Base-by-base conservation (phyloP, 2,329 filamentous ascomycete species). In the Coniochaeta prunicola region DNA sequence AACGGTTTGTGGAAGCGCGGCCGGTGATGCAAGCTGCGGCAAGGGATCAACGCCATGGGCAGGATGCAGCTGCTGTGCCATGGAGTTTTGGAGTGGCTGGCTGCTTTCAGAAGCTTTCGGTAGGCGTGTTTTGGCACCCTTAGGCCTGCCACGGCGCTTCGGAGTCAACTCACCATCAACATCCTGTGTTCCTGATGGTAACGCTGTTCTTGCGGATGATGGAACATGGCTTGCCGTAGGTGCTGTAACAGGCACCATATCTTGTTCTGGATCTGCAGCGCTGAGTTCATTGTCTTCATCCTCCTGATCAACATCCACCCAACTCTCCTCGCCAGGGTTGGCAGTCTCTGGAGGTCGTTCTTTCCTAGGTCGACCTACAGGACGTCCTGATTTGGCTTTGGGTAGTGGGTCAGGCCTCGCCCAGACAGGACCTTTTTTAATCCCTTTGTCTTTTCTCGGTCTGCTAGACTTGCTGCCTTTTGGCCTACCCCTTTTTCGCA, bases 391-490 rank as follows among this genome's bases (percentile, higher is more conserved):
- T 30, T 50, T 28, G 59, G 24, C 17, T 55, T 45, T 50, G 59
- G 19, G 50, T 59, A 21, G 58, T 60, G 2, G 53, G 57, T 7
- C 54, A 9, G 1, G 53, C 53, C 40, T 59, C 48, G 40, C 40
- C 31, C 68, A 68, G 45, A 68, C 67, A 6, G 70, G 64, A 0
- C 74, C 73, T 64, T 81, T 81, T 62, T 78, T 81, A n/a, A 77
- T 70, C 6, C 78, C 78, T 63, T 82, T 83, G 59, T 81, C 79
- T 56, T 74, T 75, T 48, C 76, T 70, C 4, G 71, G 70, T 59
- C 78, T 80, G 56, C 70, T 74, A 4, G 75, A 76, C 62, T 81
- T 82, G 69, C 81, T 84, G 2, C 82, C 82, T 63, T 83, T 84
- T 8, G 82, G 82, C 19, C 82, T 74, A 17, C 82, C 82, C 61